phyloP scores from a whole-genome alignment of 2,329 filamentous ascomycete species.

The Grosmannia serpens region DNA sequence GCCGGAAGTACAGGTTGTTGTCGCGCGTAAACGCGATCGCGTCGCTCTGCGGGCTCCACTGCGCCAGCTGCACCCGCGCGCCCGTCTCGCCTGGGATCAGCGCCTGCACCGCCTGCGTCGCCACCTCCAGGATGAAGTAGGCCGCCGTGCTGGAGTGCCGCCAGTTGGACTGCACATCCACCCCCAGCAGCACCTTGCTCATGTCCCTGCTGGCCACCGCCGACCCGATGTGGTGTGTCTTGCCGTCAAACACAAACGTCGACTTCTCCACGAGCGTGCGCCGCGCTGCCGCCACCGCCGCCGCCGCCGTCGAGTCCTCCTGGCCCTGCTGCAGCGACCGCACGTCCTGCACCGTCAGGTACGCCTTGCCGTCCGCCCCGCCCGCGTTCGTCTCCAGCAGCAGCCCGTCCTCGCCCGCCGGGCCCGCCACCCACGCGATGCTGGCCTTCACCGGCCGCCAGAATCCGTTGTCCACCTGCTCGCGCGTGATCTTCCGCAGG shows the following conservation, averaged over 20 bases:
- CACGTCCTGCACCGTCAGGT: constrained; percentile 79
- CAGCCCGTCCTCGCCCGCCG: constrained; percentile 70
- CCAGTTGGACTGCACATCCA: constrained; percentile 66
- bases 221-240: constrained; percentile 43
- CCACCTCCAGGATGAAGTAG: constrained; percentile 91
- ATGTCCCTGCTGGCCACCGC: constrained; percentile 72
- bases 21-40: constrained; percentile 79
- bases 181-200: constrained; percentile 74
- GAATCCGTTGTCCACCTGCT: constrained; percentile 54
- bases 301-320: constrained; percentile 25
- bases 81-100: constrained; percentile 58
- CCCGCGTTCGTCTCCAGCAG: constrained; percentile 56
- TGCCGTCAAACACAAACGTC: constrained; percentile 48
- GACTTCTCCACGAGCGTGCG: constrained; percentile 64
- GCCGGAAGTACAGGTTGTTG: constrained; percentile 82
- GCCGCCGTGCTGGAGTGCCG: constrained; percentile 75
- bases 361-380: constrained; percentile 46
- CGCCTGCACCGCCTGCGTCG: constrained; percentile 63
- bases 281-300: constrained; percentile 28
- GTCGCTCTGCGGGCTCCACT: constrained; percentile 81
- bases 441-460: constrained; percentile 54
- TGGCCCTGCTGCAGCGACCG: constrained; percentile 26
- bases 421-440: constrained; percentile 67
- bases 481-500: constrained; percentile 61
- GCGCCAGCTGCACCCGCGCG: constrained; percentile 67